Percentiles rank a stretch among this genome's conserved stretches.
These are phyloP conservation scores for Fonsecaea nubica DNA, from an alignment of 2,329 filamentous ascomycete genomes.

Conservation along the genomic window DNA sequence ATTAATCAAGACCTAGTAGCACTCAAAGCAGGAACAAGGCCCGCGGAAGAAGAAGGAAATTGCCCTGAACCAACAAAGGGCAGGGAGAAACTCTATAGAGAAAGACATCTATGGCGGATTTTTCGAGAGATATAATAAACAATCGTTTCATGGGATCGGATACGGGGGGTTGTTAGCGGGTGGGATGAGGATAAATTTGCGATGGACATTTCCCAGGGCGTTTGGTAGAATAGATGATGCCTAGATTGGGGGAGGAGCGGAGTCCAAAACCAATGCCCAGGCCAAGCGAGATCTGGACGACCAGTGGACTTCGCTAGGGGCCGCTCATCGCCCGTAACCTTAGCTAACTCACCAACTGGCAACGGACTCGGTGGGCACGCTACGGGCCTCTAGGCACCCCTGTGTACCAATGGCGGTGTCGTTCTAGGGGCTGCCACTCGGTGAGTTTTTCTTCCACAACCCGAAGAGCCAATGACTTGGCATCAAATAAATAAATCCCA, in stretches of 20 bases:
- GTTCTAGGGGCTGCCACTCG: not conserved
- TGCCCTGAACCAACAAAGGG: slow-evolving; percentile 19
- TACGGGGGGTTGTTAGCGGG: not conserved
- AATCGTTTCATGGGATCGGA: not conserved
- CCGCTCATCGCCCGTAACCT: not conserved
- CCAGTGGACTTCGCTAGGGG: not conserved
- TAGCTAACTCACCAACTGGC: not conserved
- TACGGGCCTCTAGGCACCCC: not conserved
- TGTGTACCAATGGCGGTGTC: not conserved
- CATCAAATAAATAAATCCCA: slow-evolving; percentile 1
- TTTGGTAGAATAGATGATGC: slow-evolving; percentile 3
- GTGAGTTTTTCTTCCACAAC: slow-evolving; percentile 4
- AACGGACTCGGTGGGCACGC: not conserved
- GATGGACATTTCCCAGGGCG: not conserved
- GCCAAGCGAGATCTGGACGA: not conserved
- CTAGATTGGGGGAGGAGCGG: not conserved
- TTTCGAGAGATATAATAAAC: slow-evolving; percentile 6
- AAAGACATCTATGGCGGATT: slow-evolving; percentile 12
- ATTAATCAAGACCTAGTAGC: slow-evolving; percentile 14
- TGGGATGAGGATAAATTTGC: slow-evolving; percentile 2
- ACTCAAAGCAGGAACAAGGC: slow-evolving; percentile 20
- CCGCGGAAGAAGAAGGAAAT: slow-evolving; percentile 20
- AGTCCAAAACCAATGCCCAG: not conserved
- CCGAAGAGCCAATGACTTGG: slow-evolving; percentile 4
- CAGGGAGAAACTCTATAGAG: slow-evolving; percentile 16